phyloP scores from a whole-genome alignment of 306 rosid species.

The Vicia sativa region DNA sequence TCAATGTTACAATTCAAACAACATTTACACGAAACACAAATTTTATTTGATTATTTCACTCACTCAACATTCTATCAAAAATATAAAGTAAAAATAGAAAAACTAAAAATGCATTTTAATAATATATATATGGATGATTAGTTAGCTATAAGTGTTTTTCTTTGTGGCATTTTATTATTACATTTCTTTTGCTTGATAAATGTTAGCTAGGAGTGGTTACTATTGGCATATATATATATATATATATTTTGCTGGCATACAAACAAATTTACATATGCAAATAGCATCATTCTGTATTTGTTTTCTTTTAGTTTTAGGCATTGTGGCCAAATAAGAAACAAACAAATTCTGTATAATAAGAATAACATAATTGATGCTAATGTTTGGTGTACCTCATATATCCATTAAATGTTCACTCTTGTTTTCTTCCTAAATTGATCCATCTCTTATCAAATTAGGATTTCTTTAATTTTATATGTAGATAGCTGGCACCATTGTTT shows the following conservation, averaged over 20 bases:
- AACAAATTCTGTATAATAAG: not conserved
- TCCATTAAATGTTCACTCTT: conserved; percentile 20
- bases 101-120: too few species aligned
- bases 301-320: conserved; percentile 14
- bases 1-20: too few species aligned
- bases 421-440: conserved; percentile 11
- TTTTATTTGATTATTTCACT: too few species aligned
- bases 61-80: too few species aligned
- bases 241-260: not conserved
- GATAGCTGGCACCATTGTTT: not conserved
- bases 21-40: too few species aligned
- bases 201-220: conserved; percentile 15
- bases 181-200: not conserved
- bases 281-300: conserved; percentile 25
- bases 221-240: conserved; percentile 16
- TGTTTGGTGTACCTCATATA: conserved; percentile 6
- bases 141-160: not conserved
- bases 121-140: too few species aligned
- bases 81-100: too few species aligned
- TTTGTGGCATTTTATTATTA: not conserved
- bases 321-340: conserved; percentile 1
- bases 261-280: conserved; percentile 7
- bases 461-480: not conserved
- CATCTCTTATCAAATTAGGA: not conserved
- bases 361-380: conserved; percentile 8